Evolutionary conservation across 805 yeast species (phyloP), one percentile per base, ranked within the genome.

Genomic region (Yarrowia yakushimensis): DNA sequence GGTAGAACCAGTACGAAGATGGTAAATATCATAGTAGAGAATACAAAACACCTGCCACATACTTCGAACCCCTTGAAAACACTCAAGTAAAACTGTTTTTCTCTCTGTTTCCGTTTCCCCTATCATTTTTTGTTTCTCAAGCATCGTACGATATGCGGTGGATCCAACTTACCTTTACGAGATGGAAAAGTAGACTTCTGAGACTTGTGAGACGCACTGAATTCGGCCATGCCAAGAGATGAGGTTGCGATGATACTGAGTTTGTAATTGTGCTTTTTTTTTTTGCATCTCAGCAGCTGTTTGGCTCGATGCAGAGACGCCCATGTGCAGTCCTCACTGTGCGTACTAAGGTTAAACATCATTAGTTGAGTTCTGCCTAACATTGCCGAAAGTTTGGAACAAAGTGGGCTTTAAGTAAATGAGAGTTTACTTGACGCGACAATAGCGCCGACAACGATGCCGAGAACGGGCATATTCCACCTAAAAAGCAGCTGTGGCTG

Each of bases 171-270:
- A 1, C 42, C 20, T 37, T 20, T 20, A 3, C n/a, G n/a, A 18
- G 30, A 23, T 23, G 25, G 17, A 27, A n/a, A 28, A 15, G 20
- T 42, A 41, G 7, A 23, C 46, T 41, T 41, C 7, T 4, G 48
- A n/a, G 18, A 25, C 9, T 33, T 22, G 13, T 4, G 48, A n/a
- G 18, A 25, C 9, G 50, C 25, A 8, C 34, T 36, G 36, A 25
- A 30, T 45, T 45, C 18, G 52, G 27, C 7, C 18, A 36, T 45
- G 52, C 52, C 52, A 45, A 45, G 52, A 4, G 52, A 45, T 45
- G 52, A 45, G 36, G 50, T 45, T 2, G 52, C 6, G 27, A 30
- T 36, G 27, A 27, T 30, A 45, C 28, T 18, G 36, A 45, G 18
- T 4, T 13, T 18, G 9, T 28, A 8, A 20, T 28, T 28, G 33